Base-by-base conservation (phyloP, 208 protist genomes). In the Acanthamoeba royreba region DNA sequence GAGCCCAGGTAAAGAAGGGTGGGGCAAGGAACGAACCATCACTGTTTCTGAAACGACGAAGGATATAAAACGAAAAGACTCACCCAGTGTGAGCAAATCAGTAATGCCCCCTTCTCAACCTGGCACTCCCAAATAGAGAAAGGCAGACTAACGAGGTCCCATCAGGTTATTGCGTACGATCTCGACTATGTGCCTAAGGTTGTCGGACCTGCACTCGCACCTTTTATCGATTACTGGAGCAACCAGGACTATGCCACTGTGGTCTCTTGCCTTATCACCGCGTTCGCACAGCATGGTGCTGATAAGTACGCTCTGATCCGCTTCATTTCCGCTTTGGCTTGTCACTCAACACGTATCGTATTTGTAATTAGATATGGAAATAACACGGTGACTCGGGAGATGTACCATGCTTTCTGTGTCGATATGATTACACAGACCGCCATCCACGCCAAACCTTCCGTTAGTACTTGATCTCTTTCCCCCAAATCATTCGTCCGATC, bases 221-320 rank as follows among this genome's bases (percentile, higher is more conserved):
- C 77, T n/a, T 86, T 86, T 35, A 35, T 86, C 11, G 28, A n/a
- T 35, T 55, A 58, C 43, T 86, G 77, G 77, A 35, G 45, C 46
- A 58, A 58, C 46, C 45, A 86, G 77, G 77, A 86, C 77, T 86
- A 86, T 19, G 40, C 77, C 42, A 86, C 77, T n/a, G 77, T 86
- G 5, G 42, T 86, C 25, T 35, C 31, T 13, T 86, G 77, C 77
- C 77, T 86, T 45, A 40, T 86, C 17, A 86, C 42, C 43, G 77
- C 77, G 43, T 86, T 86, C 77, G 35, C 46, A 8, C 77, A 86
- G 25, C 46, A 86, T 31, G 46, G 35, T 0, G 66, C 42, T 35
- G 19, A 5, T 28, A 55, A 25, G 77, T 86, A 42, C 31, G 42
- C 69, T 81, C 69, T 7, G 35, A 13, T 25, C 9, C 69, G n/a